These are phyloP conservation scores for Dioszegia aurantiaca DNA, from an alignment of 768 basidiomycete species.

Conservation along the genomic window DNA sequence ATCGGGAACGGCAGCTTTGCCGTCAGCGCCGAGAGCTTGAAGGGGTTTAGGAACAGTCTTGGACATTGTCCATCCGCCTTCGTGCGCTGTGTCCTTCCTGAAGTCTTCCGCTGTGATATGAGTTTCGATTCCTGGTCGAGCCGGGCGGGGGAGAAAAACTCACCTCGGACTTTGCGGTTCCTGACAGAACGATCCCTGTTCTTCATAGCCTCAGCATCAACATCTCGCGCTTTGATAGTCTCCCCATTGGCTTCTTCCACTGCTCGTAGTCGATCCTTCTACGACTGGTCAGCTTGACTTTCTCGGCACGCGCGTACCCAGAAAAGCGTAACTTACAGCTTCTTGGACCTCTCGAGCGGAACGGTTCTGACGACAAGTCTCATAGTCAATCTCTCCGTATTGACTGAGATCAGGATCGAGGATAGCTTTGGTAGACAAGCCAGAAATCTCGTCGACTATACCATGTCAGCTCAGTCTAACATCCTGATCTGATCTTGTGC, in stretches of 20 bases:
- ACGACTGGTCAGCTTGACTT: not conserved
- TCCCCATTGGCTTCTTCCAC: not conserved
- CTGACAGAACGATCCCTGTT: conserved; percentile 5
- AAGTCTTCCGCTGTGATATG: not conserved
- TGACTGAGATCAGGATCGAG: conserved; percentile 4
- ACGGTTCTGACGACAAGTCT: not conserved
- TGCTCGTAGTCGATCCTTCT: not conserved
- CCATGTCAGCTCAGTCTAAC: not conserved
- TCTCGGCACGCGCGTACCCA: no score
- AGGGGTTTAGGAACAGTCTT: not conserved
- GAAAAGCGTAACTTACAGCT: conserved; percentile 11
- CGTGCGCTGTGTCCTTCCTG: not conserved
- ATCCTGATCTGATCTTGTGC: not conserved
- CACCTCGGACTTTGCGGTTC: conserved; percentile 6
- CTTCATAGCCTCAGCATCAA: not conserved
- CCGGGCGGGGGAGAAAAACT: not conserved
- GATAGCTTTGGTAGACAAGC: conserved; percentile 1
- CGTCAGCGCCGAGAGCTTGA: not conserved
- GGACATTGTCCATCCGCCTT: not conserved
- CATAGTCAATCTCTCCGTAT: conserved; percentile 2
- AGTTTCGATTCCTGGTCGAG: no score
- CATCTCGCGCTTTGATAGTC: not conserved
- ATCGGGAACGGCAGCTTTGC: not conserved
- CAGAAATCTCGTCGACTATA: conserved; percentile 9
- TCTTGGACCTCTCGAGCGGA: not conserved